Percentiles rank a stretch among this genome's conserved stretches.
These are phyloP conservation scores for Sporothrix euskadiensis DNA, from an alignment of 2,329 filamentous ascomycete species.

Conservation along the genomic window DNA sequence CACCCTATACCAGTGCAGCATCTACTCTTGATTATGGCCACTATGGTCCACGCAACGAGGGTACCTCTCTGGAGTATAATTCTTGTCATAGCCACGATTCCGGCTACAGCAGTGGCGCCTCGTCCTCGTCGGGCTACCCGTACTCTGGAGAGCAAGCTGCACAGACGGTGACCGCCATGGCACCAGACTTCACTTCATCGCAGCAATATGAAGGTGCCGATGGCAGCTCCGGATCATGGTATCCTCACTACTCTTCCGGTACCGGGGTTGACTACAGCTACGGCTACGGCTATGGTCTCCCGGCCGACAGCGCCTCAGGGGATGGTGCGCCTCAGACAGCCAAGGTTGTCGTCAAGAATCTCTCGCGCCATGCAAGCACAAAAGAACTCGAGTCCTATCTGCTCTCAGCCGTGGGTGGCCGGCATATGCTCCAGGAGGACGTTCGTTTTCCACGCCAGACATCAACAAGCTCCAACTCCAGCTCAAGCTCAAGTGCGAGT, in stretches of 20 bases:
- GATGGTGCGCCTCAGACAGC: not conserved
- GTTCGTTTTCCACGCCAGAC: conserved; percentile 26
- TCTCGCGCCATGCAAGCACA: conserved; percentile 27
- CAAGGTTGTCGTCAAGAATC: conserved; percentile 30
- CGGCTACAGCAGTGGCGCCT: conserved; percentile 1
- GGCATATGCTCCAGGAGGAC: conserved; percentile 25
- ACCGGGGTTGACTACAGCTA: not conserved
- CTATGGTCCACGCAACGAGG: not conserved
- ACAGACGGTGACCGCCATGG: conserved; percentile 1
- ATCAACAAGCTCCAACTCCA: not conserved
- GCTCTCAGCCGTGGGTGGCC: conserved; percentile 16
- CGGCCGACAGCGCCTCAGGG: not conserved
- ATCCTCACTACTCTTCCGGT: not conserved
- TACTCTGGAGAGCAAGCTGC: not conserved
- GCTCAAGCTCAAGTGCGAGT: not conserved
- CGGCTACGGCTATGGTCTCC: not conserved
- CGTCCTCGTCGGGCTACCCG: conserved; percentile 1
- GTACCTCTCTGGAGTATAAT: not conserved
- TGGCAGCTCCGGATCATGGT: not conserved
- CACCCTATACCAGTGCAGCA: not conserved
- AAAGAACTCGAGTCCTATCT: conserved; percentile 24
- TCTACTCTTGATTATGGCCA: not conserved
- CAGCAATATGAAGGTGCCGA: not conserved
- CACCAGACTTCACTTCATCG: not conserved
- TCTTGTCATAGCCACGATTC: conserved; percentile 13